Base-by-base conservation (phyloP, 225 moss, liverwort and hornwort species). In the Pleurozium schreberi region DNA sequence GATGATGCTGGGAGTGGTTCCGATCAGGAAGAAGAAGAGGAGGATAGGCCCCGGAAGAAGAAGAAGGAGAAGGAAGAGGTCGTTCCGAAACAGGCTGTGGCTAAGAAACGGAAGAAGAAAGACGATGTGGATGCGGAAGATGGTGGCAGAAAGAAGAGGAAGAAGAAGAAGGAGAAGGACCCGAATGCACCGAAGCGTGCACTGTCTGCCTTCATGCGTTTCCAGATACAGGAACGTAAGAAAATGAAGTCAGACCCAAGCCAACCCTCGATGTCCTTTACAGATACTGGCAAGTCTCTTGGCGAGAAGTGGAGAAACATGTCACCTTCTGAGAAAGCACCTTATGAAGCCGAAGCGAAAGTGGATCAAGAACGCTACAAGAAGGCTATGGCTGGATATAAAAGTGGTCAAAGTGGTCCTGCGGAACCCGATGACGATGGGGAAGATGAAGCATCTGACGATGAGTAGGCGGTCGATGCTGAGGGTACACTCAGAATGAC, bases 271-370 rank as follows among this genome's bases (percentile, higher is more conserved):
- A 80, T 95, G 87, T 84, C 88, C 9, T 96, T 96, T n/a, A 61
- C 80, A 26, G 96, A 96, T 22, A 71, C 94, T 10, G 96, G 94
- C 89, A 97, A 94, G 87, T 90, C 94, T 38, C 85, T 94, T 53
- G 96, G 97, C 60, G 97, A 97, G 82, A 97, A 95, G 83, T 99
- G 96, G 97, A 99, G 95, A 90, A 96, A 94, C n/a, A 96, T 99
- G 96, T 90, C 96, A 65, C 89, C 84, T 22, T 89, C 92, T 22
- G 99, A 96, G 33, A 99, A 96, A 93, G 96, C 96, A 21, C 97
- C 99, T 17, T 99, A 86, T 73, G 95, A 97, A 92, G 93, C 95
- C 7, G 94, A 95, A 80, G 94, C 96, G 33, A 93, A 83, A 90
- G 86, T 93, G 63, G 99, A 96, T 83, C 95, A 96, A 88, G 96